A percentile compares a stretch with the other conserved stretches of the same genome.
Evolutionary conservation across 2,329 filamentous ascomycete species (phyloP).

Genomic region (Exophiala oligosperma): DNA sequence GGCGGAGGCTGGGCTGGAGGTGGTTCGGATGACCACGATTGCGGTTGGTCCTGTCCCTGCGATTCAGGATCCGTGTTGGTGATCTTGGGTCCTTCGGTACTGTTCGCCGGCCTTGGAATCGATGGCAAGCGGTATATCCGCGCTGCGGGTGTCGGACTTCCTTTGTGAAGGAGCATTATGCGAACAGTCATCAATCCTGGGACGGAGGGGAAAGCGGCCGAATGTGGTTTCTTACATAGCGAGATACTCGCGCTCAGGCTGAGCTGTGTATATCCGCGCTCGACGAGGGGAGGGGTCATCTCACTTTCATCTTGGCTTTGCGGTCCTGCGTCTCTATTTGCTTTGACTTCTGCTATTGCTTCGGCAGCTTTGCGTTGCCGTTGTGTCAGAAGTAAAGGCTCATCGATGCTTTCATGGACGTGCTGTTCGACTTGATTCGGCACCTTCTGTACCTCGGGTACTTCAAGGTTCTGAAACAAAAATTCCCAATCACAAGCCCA

Average conservation of each 20-base stretch:
- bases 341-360: constrained; percentile 11
- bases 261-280: constrained; percentile 41
- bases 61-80: background rate
- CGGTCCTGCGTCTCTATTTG: constrained; percentile 6
- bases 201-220: constrained; percentile 25
- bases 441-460: no score
- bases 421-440: no score
- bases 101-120: constrained; percentile 1
- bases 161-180: constrained; percentile 67
- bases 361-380: constrained; percentile 27
- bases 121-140: constrained; percentile 82
- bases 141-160: constrained; percentile 69
- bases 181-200: constrained; percentile 59
- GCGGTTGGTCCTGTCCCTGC: constrained; percentile 3
- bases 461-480: constrained; percentile 48
- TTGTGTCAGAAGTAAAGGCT: constrained; percentile 15
- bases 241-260: constrained; percentile 38
- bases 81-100: background rate
- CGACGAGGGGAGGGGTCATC: constrained; percentile 25
- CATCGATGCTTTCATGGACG: background rate
- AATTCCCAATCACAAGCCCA: constrained; percentile 82
- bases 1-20: constrained; percentile 10
- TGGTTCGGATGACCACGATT: constrained; percentile 16
- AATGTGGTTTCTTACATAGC: constrained; percentile 34
- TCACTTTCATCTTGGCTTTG: constrained; percentile 20